These are phyloP conservation scores for Coemansia brasiliensis DNA, from an alignment of 192 early-diverging fungal genomes.

Conservation along the genomic window DNA sequence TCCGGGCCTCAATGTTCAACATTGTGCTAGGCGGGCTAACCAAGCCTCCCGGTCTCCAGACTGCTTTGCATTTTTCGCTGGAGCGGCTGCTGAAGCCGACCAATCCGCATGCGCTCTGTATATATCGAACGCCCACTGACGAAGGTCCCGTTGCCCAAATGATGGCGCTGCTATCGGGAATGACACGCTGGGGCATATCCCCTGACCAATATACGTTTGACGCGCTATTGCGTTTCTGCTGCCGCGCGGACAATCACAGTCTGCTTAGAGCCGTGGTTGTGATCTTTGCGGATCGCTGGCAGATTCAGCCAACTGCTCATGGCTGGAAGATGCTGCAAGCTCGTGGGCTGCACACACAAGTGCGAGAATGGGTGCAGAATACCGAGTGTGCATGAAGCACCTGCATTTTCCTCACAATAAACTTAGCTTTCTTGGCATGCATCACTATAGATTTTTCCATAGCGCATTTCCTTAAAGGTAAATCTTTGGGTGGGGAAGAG, in stretches of 20 bases:
- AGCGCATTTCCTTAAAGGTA: too few species aligned
- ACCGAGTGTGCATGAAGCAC: background rate
- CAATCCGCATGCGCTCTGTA: slow-evolving; percentile 12
- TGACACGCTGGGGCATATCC: slow-evolving; percentile 23
- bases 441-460: too few species aligned
- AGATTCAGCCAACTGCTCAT: slow-evolving; percentile 17
- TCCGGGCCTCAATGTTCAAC: slow-evolving; percentile 32
- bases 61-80: slow-evolving; percentile 6
- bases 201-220: slow-evolving; percentile 30
- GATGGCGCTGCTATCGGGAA: slow-evolving; percentile 27
- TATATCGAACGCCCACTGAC: slow-evolving; percentile 8
- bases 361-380: slow-evolving; percentile 1
- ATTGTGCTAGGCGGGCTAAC: slow-evolving; percentile 22
- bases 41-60: background rate
- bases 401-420: background rate
- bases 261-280: slow-evolving; percentile 19
- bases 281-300: slow-evolving; percentile 32
- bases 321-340: slow-evolving; percentile 17
- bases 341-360: slow-evolving; percentile 13
- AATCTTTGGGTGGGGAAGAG: too few species aligned
- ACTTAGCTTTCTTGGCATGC: background rate
- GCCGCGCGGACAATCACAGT: slow-evolving; percentile 2
- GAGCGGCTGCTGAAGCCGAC: slow-evolving; percentile 8
- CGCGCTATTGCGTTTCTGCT: slow-evolving; percentile 23
- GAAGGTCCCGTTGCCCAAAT: background rate